Percentiles rank a stretch among this genome's conserved stretches.
These are phyloP conservation scores for Coemansia reversa DNA, from an alignment of 192 early-diverging fungal species.

Conservation along the genomic window DNA sequence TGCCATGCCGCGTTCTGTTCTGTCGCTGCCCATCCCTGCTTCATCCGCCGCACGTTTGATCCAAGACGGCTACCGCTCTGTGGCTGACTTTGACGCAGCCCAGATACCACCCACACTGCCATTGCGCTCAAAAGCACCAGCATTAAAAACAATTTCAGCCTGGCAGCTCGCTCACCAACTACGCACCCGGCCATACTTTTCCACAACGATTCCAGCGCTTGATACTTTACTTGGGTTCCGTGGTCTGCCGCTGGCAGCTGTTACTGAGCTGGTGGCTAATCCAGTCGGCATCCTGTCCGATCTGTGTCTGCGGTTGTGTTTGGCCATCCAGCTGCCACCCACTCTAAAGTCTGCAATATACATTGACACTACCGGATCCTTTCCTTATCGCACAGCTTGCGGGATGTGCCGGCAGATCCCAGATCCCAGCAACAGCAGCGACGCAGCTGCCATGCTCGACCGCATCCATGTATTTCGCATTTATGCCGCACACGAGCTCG, in stretches of 20 bases:
- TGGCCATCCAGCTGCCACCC: conserved; percentile 20
- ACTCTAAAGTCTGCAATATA: conserved; percentile 13
- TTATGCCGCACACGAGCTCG: conserved; percentile 33
- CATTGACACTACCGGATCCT: conserved; percentile 24
- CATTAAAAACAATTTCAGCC: conserved; percentile 6
- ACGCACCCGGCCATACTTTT: conserved; percentile 12
- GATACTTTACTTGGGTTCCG: conserved; percentile 21
- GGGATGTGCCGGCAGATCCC: background rate
- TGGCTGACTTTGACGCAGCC: conserved; percentile 20
- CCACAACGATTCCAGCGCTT: conserved; percentile 14
- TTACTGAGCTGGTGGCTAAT: conserved; percentile 20
- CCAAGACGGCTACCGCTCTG: conserved; percentile 22
- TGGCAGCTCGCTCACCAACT: conserved; percentile 11
- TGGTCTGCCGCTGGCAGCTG: conserved; percentile 17
- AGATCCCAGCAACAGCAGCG: background rate
- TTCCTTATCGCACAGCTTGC: conserved; percentile 16
- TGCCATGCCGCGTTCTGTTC: conserved; percentile 21
- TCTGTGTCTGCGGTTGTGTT: conserved; percentile 28
- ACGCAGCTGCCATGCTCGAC: conserved; percentile 3
- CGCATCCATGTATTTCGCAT: conserved; percentile 26
- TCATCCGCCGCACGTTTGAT: conserved; percentile 11
- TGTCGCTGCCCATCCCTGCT: conserved; percentile 22
- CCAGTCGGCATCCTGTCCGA: conserved; percentile 18
- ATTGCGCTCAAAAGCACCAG: background rate
- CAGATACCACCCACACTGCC: background rate